These are phyloP conservation scores for Calamus simplicifolius DNA, from an alignment of 176 grass and related monocot genomes.

Conservation along the genomic window DNA sequence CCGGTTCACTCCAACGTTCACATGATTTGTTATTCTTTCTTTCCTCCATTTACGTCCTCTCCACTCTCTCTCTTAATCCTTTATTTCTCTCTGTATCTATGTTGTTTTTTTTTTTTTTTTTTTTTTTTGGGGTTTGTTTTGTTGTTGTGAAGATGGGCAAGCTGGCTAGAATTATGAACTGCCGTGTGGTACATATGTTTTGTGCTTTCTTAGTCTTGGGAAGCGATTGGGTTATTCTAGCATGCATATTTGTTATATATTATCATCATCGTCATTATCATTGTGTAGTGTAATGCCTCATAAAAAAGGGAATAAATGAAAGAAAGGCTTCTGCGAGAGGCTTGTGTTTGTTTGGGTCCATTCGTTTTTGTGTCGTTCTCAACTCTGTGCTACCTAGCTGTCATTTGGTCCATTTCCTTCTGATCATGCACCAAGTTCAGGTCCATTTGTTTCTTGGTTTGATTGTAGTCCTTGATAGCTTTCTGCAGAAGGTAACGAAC, in stretches of 20 bases:
- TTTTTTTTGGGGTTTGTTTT: no score
- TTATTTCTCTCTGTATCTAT: not conserved
- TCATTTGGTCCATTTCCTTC: no score
- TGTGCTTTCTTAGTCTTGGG: not conserved
- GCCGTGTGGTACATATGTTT: not conserved
- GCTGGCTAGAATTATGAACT: no score
- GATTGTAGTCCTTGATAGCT: no score
- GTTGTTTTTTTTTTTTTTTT: not conserved
- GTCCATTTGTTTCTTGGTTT: no score
- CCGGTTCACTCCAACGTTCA: not conserved
- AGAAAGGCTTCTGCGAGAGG: not conserved
- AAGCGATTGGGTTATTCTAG: not conserved
- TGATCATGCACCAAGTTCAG: no score
- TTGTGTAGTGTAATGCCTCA: not conserved
- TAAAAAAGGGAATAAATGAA: not conserved
- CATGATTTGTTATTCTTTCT: constrained; percentile 25
- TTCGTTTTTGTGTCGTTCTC: not conserved
- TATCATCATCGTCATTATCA: not conserved
- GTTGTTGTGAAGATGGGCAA: no score
- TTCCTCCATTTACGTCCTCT: not conserved
- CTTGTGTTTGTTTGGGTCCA: not conserved
- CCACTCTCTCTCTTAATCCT: not conserved
- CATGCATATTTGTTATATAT: no score
- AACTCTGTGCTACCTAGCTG: no score
- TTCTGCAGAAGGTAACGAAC: no score